Percentiles rank a stretch among this genome's conserved stretches.
phyloP scores from a whole-genome alignment of 352 stramenopile species.

The Globisporangium abappressorium region DNA sequence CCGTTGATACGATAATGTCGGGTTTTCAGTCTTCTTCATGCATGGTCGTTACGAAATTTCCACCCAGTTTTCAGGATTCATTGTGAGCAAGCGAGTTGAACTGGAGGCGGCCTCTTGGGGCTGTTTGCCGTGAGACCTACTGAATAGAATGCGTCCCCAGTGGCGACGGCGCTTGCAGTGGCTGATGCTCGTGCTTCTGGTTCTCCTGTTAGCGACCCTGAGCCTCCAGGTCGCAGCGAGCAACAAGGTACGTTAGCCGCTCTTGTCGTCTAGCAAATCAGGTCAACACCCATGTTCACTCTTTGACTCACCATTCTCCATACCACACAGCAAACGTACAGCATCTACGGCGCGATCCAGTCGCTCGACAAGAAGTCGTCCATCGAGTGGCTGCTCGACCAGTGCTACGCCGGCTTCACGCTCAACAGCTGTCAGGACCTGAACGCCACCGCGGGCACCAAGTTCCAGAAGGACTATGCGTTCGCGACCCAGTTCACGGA shows the following conservation, averaged over 20 bases:
- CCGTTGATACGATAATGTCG: no score
- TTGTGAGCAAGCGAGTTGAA: no score
- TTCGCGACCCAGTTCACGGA: slow-evolving; percentile 66
- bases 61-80: no score
- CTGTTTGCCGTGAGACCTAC: no score
- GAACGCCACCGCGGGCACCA: slow-evolving; percentile 35
- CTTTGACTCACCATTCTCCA: not conserved
- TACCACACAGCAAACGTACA: slow-evolving; percentile 39
- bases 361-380: slow-evolving; percentile 38
- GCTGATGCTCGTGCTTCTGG: not conserved
- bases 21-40: no score
- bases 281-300: not conserved
- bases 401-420: slow-evolving; percentile 62
- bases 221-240: not conserved
- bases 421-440: slow-evolving; percentile 57
- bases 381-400: slow-evolving; percentile 33
- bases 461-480: slow-evolving; percentile 42
- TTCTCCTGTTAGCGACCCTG: not conserved
- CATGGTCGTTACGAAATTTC: no score
- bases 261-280: no score
- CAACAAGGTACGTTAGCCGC: not conserved
- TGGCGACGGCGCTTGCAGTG: not conserved
- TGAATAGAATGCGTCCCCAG: no score
- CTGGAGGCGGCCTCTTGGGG: no score
- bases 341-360: slow-evolving; percentile 62